Evolutionary conservation across 352 stramenopile species (phyloP), one percentile per base, ranked within the genome.

Genomic region (Phytophthora sojae): DNA sequence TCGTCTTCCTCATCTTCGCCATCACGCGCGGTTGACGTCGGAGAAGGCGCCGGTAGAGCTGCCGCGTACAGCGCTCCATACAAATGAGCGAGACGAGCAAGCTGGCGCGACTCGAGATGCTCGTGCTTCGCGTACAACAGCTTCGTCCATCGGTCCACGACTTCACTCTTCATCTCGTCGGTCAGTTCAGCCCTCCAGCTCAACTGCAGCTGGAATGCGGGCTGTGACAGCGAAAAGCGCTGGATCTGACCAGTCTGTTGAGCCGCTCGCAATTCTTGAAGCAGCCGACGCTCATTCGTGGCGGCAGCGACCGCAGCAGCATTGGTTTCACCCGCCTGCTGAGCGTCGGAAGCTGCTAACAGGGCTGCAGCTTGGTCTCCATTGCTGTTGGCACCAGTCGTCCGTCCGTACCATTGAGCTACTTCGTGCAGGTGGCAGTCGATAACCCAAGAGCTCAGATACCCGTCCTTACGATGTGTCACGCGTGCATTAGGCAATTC

Each of bases 81-180:
- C 26, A 95, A 57, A 17, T 82, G 66, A 56, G 75, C 84, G 15
- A 95, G 69, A 19, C 88, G 82, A 3, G 70, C 66, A 7, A 94
- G 77, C 25, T 94, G 82, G n/a, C 86, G 76, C 2, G 57, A 56
- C 57, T 94, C 85, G 26, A 94, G 83, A 15, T 69, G 42, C 44
- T 81, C 47, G 64, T 95, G 88, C 61, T 90, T 87, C 0, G 59
- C 32, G 60, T 92, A 94, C 37, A 95, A 72, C n/a, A 61, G 25
- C 11, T 67, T 32, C 2, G 82, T 88, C 75, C 75, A 91, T 53
- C 37, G 42, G 12, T 71, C 35, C 15, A 85, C 51, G n/a, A 81
- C 23, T 6, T 61, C 47, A 37, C 19, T 49, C 45, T 65, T 60
- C 4, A 54, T 58, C 2, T 57, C 21, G 47, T 70, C 67, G 1